Base-by-base conservation (phyloP, 2,329 filamentous ascomycete species). In the Cladosporium sp. region DNA sequence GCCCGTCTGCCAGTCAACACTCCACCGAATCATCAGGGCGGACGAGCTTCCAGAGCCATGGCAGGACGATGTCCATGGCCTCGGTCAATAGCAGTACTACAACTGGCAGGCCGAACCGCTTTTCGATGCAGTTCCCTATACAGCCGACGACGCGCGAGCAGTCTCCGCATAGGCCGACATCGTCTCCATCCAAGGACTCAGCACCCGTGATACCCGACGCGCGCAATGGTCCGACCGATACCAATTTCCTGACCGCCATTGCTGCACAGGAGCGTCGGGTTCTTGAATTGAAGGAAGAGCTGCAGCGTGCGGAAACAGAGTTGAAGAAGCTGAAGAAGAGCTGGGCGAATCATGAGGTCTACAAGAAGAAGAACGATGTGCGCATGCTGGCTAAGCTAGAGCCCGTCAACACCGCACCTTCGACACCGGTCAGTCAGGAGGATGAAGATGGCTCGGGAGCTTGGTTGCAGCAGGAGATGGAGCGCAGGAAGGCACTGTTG, bases 181-280 rank as follows among this genome's bases (percentile, higher is more conserved):
- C 61, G 1, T 80, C 65, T 67, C 77, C 68, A 67, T 76, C 54
- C 49, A 73, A 61, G 70, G 77, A 67, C 67, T 73, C 58, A 32
- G 48, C 67, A 61, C 58, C 70, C n/a, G 67, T 70, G 26, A 59
- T 65, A 4, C 65, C 70, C n/a, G 84, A 72, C 16, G 46, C 70
- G 13, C 63, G 67, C 1, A 69, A 67, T 13, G 72, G 66, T 84
- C 70, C 74, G 0, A 69, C 71, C 6, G 74, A 76, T 32, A 72
- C 72, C 49, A 74, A 89, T 59, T 91, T 97, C 73, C 88, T 99
- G 70, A 93, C 92, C 67, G 91, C 93, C 65, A 90, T 99, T 72
- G 95, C 95, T 53, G 89, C 92, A 16, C 93, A 98, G 79, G 95
- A 99, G 80, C 86, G 95, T 65, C 89, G 88, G 70, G 94, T 99